Evolutionary conservation across 306 rosid genomes (phyloP), one percentile per base, ranked within the genome.

Genomic region (Quercus dentata): DNA sequence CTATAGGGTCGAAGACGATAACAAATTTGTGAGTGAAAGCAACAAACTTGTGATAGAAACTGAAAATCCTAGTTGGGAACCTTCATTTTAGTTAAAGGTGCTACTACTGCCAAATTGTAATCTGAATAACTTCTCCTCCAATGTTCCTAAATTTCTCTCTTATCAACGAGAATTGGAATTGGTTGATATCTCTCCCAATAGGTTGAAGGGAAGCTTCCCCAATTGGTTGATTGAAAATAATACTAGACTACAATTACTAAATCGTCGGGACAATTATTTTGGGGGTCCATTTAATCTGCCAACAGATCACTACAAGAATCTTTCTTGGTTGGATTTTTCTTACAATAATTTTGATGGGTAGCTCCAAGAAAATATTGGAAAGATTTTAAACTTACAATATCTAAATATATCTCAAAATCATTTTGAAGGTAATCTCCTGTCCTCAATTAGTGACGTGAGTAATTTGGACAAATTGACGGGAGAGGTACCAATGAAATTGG

Each of bases 191-290:
- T 77, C 88, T 1, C 20, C 44, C 27, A 85, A 85, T 78, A 75
- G 82, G 2, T 0, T 85, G 1, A 17, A 27, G 51, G 88, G 83
- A 1, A 38, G n/a, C 46, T 71, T 85, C 19, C 83, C 88, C 10
- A 33, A 4, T 44, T 83, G 83, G 84, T 17, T 79, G 79, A 9
- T 84, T 9, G 69, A 78, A 11, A 83, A 81, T 18, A 81, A 81
- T 74, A 31, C 80, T 57, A 28, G 76, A 71, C 76, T 83, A 15
- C 5, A 76, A 55, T 28, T 15, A 17, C 20, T 81, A 6, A 20
- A 21, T 71, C 71, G 62, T 28, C 49, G 33, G 4, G 20, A 56
- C 9, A 81, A 81, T 49, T 21, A 6, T 33, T 25, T 81, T 64
- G 52, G 62, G 18, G 73, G 74, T 71, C 20, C 9, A 65, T 73